Evolutionary conservation across 768 basidiomycete species (phyloP).

Genomic region (Leccinum uliginosum): DNA sequence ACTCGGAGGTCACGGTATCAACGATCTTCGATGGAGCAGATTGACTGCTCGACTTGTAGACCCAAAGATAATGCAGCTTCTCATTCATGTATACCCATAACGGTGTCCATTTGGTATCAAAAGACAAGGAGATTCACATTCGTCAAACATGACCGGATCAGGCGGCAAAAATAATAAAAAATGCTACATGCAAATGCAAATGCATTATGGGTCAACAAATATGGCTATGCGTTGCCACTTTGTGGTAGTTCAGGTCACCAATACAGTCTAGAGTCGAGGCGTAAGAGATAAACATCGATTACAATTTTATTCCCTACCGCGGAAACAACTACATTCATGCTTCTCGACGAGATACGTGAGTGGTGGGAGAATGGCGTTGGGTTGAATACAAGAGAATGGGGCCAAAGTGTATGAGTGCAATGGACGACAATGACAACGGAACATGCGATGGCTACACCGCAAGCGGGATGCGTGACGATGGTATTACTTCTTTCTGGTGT

Average conservation of each 20-base stretch:
- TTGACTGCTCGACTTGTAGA: too few relatives aligned
- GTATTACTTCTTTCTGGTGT: constrained; percentile 40
- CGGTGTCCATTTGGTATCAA: background rate
- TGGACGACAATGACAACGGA: constrained; percentile 17
- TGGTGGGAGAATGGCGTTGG: constrained; percentile 2
- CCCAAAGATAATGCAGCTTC: background rate
- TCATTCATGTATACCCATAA: background rate
- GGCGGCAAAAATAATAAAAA: background rate
- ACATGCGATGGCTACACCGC: constrained; percentile 19
- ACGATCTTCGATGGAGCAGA: too few relatives aligned
- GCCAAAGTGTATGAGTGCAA: constrained; percentile 18
- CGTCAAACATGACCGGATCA: background rate
- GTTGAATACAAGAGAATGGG: constrained; percentile 8
- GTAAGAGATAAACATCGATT: constrained; percentile 9
- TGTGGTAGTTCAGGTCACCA: background rate
- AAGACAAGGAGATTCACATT: background rate
- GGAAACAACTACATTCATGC: constrained; percentile 6
- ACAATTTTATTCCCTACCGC: constrained; percentile 8
- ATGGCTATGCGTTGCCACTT: background rate
- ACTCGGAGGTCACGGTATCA: too few relatives aligned
- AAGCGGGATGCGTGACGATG: constrained; percentile 5
- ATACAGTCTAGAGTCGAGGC: constrained; percentile 4
- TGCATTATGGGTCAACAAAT: background rate
- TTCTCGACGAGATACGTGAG: constrained; percentile 7
- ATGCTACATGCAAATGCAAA: background rate